Evolutionary conservation across 1,284 basidiomycete species (phyloP), one percentile per base, ranked within the genome.

Genomic region (Marasmius oreades): DNA sequence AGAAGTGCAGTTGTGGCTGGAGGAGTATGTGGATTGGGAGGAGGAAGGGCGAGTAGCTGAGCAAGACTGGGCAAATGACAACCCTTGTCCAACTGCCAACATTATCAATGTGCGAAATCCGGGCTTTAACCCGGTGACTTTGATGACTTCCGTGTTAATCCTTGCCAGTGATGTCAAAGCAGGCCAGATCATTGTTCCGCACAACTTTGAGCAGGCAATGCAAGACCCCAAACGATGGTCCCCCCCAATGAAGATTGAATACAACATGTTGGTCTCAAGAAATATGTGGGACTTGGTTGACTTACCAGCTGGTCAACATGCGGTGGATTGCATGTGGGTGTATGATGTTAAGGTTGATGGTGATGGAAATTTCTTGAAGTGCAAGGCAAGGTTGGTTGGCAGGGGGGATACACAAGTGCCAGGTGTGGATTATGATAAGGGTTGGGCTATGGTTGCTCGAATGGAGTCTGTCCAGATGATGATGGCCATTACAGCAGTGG

Each of bases 101-200:
- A 20, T 50, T 10, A 50, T 57, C 12, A n/a, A 37, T 5, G n/a
- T 37, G 3, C 12, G 12, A 37, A n/a, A 37, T 37, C 36, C 36
- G 2, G 5, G 5, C 36, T 3, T n/a, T 2, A 5, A 37, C 5
- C 36, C 36, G 5, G 36, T 3, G 12, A n/a, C 5, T 3, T 2
- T 37, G 36, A 37, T 37, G 36, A 12, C 36, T n/a, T n/a, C n/a
- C n/a, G n/a, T n/a, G n/a, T n/a, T n/a, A n/a, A n/a, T n/a, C 22
- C 57, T 61, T 8, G 55, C 55, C 0, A 61, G 60, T 42, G 33
- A 28, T 1, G 33, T 59, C 5, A 61, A 61, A 14, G 53, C 37
- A 0, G 22, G 28, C 28, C 31, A 55, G 0, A 18, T 16, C 10
- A 14, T 28, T 11, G 39, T 62, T 3, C 59, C 59, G 0, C 1